A percentile compares a stretch with the other conserved stretches of the same genome.
These are phyloP conservation scores for Apiosordaria backusii DNA, from an alignment of 495 filamentous ascomycete species.

Conservation along the genomic window DNA sequence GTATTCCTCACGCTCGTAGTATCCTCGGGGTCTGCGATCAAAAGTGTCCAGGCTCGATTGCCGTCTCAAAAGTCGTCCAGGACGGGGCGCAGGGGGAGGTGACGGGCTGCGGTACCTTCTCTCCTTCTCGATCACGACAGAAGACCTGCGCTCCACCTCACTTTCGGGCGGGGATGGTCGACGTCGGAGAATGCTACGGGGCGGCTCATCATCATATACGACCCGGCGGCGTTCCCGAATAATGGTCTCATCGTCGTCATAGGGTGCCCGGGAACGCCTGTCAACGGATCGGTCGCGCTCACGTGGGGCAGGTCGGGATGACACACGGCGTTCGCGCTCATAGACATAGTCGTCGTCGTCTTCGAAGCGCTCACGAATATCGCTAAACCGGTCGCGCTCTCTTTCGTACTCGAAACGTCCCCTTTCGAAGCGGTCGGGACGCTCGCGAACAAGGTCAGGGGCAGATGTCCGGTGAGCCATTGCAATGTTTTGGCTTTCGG, in stretches of 20 bases:
- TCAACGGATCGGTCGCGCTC: slow-evolving; percentile 34
- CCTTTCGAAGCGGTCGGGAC: slow-evolving; percentile 42
- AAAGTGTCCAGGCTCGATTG: slow-evolving; percentile 49
- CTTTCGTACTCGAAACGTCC: slow-evolving; percentile 37
- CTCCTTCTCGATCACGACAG: slow-evolving; percentile 29
- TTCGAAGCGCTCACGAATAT: slow-evolving; percentile 36
- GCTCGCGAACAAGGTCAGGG: slow-evolving; percentile 37
- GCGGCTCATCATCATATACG: slow-evolving; percentile 39
- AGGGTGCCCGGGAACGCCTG: slow-evolving; percentile 24
- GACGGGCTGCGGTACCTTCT: slow-evolving; percentile 39
- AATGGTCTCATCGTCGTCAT: slow-evolving; percentile 37
- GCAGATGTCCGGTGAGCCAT: slow-evolving; percentile 35
- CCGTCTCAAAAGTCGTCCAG: slow-evolving; percentile 33
- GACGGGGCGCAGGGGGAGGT: slow-evolving; percentile 25
- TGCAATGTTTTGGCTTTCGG: background rate
- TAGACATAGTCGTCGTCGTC: slow-evolving; percentile 27
- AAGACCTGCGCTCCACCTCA: slow-evolving; percentile 32
- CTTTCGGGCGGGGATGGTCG: slow-evolving; percentile 23
- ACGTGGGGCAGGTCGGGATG: slow-evolving; percentile 25
- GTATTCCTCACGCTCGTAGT: slow-evolving; percentile 49
- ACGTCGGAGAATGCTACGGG: slow-evolving; percentile 10
- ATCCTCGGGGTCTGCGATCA: slow-evolving; percentile 48
- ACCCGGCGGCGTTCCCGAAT: slow-evolving; percentile 36
- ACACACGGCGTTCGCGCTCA: slow-evolving; percentile 20
- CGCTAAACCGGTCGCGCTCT: slow-evolving; percentile 31